Conservation (phyloP, 805 yeast species). For the Saccharomycopsis synnaedendra region DNA sequence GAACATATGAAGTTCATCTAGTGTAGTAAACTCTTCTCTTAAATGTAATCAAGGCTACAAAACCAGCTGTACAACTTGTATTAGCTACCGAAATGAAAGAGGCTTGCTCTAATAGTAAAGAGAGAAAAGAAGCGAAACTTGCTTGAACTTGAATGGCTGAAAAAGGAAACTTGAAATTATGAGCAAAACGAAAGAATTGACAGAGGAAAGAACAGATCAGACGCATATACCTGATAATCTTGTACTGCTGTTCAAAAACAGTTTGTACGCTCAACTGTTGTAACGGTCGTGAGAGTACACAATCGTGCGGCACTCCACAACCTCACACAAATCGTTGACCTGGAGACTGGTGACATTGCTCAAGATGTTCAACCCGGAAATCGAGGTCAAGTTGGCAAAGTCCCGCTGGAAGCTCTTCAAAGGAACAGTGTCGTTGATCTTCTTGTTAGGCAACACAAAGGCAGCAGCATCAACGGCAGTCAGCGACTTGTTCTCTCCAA, state of each 20-base stretch:
- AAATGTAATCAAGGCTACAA: too few relatives aligned
- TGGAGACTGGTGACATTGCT: slow-evolving; percentile 3
- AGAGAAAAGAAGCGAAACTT: neutral
- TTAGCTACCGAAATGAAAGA: neutral
- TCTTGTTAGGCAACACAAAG: slow-evolving; percentile 12
- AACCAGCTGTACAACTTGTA: too few relatives aligned
- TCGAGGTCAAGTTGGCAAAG: slow-evolving; percentile 2
- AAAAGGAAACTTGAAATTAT: neutral
- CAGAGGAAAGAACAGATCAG: too few relatives aligned
- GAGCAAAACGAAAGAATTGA: neutral
- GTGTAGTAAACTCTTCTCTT: too few relatives aligned
- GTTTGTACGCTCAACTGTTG: neutral
- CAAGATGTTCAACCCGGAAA: slow-evolving; percentile 11
- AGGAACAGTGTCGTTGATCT: slow-evolving; percentile 5
- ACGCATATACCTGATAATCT: too few relatives aligned
- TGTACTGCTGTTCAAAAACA: too few relatives aligned
- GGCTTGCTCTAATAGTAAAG: slow-evolving; percentile 3
- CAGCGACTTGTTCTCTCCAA: slow-evolving; percentile 10
- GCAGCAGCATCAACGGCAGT: slow-evolving; percentile 15
- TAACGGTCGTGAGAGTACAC: slow-evolving; percentile 15
- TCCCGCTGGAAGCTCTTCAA: slow-evolving; percentile 10
- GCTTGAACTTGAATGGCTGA: neutral
- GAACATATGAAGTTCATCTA: too few relatives aligned
- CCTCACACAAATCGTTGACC: slow-evolving; percentile 13
- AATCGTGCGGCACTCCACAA: slow-evolving; percentile 7